Percentiles rank a stretch among this genome's conserved stretches.
Conservation (phyloP, 2,329 filamentous ascomycete species). For the Fusarium buharicum region DNA sequence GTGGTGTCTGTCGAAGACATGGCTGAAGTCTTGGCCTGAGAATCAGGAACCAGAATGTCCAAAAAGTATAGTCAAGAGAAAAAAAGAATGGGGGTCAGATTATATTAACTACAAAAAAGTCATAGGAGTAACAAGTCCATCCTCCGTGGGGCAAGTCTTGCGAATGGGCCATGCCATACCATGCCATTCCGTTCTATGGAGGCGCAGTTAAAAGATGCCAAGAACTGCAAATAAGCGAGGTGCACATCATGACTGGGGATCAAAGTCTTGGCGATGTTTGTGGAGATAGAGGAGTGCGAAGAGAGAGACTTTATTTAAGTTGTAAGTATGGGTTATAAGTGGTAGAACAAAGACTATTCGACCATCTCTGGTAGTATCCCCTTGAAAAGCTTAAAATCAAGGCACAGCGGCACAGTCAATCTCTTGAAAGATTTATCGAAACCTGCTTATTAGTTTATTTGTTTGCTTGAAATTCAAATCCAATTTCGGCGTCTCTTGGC, state of each 20-base stretch:
- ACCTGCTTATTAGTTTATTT: no score
- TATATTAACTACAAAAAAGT: not conserved
- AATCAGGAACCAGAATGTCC: not conserved
- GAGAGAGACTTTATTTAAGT: no score
- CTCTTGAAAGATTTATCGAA: no score
- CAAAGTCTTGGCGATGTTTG: slow-evolving; percentile 13
- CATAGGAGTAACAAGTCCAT: not conserved
- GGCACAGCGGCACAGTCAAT: no score
- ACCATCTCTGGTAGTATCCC: no score
- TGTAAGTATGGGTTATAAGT: not conserved
- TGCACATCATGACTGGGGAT: slow-evolving; percentile 6
- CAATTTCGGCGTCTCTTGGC: no score
- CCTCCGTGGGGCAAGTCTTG: not conserved
- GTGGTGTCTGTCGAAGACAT: slow-evolving; percentile 10
- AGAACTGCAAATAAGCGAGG: slow-evolving; percentile 18
- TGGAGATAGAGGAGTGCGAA: no score
- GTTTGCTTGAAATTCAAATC: no score
- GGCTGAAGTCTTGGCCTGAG: slow-evolving; percentile 4
- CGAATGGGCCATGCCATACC: not conserved
- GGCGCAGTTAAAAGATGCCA: slow-evolving; percentile 23
- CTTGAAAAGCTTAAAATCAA: no score
- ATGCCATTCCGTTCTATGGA: not conserved
- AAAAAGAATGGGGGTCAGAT: not conserved
- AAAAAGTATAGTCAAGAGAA: not conserved
- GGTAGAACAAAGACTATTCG: no score